Evolutionary conservation across 176 grass and related monocot species (phyloP), one percentile per base, ranked within the genome.

Genomic region (Triticum timopheevii): DNA sequence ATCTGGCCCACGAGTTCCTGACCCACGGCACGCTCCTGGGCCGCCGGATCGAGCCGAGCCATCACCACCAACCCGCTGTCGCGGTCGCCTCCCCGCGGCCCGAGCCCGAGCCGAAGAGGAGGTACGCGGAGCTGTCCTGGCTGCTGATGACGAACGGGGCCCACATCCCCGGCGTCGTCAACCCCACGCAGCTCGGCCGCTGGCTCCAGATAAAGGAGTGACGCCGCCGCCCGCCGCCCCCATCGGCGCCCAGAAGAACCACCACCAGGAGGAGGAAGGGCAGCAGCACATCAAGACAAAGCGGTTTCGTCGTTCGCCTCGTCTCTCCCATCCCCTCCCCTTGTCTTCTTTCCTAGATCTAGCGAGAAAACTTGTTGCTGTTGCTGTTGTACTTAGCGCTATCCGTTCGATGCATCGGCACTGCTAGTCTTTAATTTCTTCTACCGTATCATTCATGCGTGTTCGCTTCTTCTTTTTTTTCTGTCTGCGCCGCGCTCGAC

Each of bases 1-100:
- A 87, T 76, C 83, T 98, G 47, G 97, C 97, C 44, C 93, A 96
- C 80, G 97, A 98, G 87, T 94, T 91, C 85, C 90, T 96, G 80
- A 84, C 87, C 52, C 73, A 45, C 68, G 90, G 97, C 25, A 96
- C 92, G 34, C 76, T 98, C 15, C 82, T 96, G 4, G 92, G 97
- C 16, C 86, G 73, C 23, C 88, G 80, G 28, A 65, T 87, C 66
- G 86, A 90, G 49, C 80, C 91, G 36, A 35, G 44, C 61, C 61
- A 62, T 4, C 54, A 58, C 19, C 49, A 52, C 5, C 50, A 16
- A 17, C 54, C 17, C 19, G 19, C 54, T 19, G 16, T 7, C 54
- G 19, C 44, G 44, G 44, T 7, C 19, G 54, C 19, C 17, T 52
- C 49, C 12, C n/a, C 56, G 42, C 78, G n/a, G 39, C 82, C 71